Evolutionary conservation across 495 filamentous ascomycete species (phyloP).

Genomic region (Lichina pygmaea): DNA sequence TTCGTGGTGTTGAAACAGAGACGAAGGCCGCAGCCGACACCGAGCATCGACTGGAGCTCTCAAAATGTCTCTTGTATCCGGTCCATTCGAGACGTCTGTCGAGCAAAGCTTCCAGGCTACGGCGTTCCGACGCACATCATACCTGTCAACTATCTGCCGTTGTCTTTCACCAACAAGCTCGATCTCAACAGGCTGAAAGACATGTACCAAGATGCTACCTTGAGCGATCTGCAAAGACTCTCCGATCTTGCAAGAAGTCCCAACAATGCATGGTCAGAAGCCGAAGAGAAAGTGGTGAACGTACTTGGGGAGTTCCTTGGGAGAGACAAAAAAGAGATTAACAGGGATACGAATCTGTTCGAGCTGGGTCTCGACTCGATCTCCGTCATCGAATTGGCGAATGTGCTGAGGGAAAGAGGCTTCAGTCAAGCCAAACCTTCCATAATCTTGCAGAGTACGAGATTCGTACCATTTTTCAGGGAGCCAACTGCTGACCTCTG

Average conservation of each 20-base stretch:
- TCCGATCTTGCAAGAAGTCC: constrained; percentile 8
- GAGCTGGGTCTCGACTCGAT: constrained; percentile 68
- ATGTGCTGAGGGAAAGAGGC: constrained; percentile 22
- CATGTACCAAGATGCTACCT: not conserved
- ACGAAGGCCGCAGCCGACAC: not conserved
- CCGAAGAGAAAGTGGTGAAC: constrained; percentile 20
- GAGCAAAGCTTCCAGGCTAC: constrained; percentile 33
- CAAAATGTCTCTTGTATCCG: not conserved
- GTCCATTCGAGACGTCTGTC: constrained; percentile 23
- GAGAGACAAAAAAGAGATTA: constrained; percentile 17
- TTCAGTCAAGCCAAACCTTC: constrained; percentile 31
- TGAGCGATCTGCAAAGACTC: constrained; percentile 1
- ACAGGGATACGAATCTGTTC: constrained; percentile 36
- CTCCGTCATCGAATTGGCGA: constrained; percentile 37
- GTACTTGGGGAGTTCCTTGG: constrained; percentile 22
- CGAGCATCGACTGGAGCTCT: not conserved
- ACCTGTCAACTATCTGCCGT: constrained; percentile 30
- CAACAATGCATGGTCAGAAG: constrained; percentile 8
- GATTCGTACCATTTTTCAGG: not conserved
- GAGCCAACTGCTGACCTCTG: not conserved
- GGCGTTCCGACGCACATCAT: constrained; percentile 58
- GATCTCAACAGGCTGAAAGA: constrained; percentile 31
- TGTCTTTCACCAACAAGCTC: constrained; percentile 50
- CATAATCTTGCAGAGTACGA: constrained; percentile 31
- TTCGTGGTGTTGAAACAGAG: constrained; percentile 25